These are phyloP conservation scores for Meyerozyma carpophila DNA, from an alignment of 1,139 yeast genomes.

Conservation along the genomic window DNA sequence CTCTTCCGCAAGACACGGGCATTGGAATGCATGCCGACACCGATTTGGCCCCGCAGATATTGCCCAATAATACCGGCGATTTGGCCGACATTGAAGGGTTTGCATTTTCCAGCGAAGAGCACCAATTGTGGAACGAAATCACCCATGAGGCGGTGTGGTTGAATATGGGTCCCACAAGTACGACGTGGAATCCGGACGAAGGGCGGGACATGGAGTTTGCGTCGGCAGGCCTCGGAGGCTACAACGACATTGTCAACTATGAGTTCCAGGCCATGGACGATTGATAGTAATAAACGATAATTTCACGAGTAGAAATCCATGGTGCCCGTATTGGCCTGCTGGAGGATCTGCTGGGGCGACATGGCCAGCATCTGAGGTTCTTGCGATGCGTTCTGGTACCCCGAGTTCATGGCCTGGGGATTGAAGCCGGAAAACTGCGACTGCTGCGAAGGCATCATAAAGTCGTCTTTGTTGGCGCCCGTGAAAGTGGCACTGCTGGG, in stretches of 20 bases:
- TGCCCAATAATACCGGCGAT: slow-evolving; percentile 15
- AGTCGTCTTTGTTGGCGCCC: not conserved
- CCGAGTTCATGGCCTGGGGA: not conserved
- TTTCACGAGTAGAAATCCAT: slow-evolving; percentile 10
- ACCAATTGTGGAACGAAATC: slow-evolving; percentile 69
- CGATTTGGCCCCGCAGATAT: slow-evolving; percentile 6
- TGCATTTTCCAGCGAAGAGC: slow-evolving; percentile 45
- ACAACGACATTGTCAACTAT: slow-evolving; percentile 34
- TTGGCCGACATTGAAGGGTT: slow-evolving; percentile 43
- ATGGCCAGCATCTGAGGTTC: slow-evolving; percentile 14
- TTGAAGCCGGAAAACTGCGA: not conserved
- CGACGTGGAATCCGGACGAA: not conserved
- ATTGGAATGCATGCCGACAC: slow-evolving; percentile 4
- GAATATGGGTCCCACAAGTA: slow-evolving; percentile 10
- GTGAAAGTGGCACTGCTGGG: not conserved
- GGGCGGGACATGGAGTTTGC: slow-evolving; percentile 3
- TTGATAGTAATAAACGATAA: not conserved
- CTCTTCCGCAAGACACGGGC: slow-evolving; percentile 5
- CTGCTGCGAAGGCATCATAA: slow-evolving; percentile 1
- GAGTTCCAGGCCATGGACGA: slow-evolving; percentile 36
- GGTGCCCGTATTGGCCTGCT: slow-evolving; percentile 19
- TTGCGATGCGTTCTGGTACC: not conserved
- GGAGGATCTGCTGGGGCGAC: slow-evolving; percentile 38
- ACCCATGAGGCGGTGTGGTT: slow-evolving; percentile 74
- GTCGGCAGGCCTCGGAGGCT: slow-evolving; percentile 18